Percentiles rank a stretch among this genome's conserved stretches.
Conservation (phyloP, 257 asterid genomes). For the Buddleja alternifolia region DNA sequence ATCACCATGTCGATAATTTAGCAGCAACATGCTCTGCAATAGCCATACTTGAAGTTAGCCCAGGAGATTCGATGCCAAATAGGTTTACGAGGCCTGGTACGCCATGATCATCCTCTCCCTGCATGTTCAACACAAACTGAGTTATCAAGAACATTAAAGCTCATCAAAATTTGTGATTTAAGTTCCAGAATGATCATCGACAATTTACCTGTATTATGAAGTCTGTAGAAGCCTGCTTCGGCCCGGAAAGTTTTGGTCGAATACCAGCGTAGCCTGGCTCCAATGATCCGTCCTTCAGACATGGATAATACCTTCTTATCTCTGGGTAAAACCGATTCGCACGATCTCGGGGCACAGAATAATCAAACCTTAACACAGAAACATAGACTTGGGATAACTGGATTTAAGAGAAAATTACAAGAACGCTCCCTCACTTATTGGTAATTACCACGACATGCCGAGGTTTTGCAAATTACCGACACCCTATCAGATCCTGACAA, state of each 20-base stretch:
- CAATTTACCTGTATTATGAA: constrained; percentile 70
- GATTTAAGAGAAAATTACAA: too few relatives aligned
- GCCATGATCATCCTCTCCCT: constrained; percentile 76
- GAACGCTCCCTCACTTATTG: too few relatives aligned
- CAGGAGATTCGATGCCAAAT: constrained; percentile 90
- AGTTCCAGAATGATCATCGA: not conserved
- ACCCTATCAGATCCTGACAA: too few relatives aligned
- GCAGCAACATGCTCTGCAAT: constrained; percentile 78
- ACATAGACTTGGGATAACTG: not conserved
- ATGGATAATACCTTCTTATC: constrained; percentile 76
- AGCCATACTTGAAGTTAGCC: constrained; percentile 78
- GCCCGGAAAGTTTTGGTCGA: constrained; percentile 80
- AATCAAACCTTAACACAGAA: constrained; percentile 60
- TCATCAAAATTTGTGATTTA: not conserved
- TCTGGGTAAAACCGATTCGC: constrained; percentile 68
- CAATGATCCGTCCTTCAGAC: constrained; percentile 64
- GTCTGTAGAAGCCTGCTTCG: constrained; percentile 57
- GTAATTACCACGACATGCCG: too few relatives aligned
- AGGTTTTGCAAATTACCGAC: too few relatives aligned
- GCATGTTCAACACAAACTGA: not conserved
- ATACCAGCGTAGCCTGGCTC: constrained; percentile 88
- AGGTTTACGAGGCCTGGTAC: constrained; percentile 67
- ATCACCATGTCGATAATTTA: constrained; percentile 39
- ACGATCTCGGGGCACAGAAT: constrained; percentile 61
- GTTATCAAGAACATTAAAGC: not conserved